Evolutionary conservation across 768 basidiomycete genomes (phyloP), one percentile per base, ranked within the genome.

Genomic region (Macrolepiota dolichaula): DNA sequence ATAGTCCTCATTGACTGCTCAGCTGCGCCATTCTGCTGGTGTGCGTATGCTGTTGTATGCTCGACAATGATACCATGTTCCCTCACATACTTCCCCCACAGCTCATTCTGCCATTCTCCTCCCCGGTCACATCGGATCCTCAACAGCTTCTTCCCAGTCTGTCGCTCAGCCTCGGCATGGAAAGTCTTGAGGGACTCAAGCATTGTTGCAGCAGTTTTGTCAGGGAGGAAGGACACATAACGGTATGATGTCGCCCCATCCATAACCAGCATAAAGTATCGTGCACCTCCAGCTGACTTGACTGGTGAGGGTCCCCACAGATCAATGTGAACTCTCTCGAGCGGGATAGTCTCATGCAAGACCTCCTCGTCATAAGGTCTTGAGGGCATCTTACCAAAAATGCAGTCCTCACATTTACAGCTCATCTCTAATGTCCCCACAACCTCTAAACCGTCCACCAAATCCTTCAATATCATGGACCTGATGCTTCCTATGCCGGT

Each of bases 401-500:
- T 64, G 57, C 74, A 74, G 51, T 69, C 67, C n/a, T 72, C 62
- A 46, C 71, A 73, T 11, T 52, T 4, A 0, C 68, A 63, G 0
- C 38, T n/a, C 13, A 50, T 36, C 0, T 58, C 49, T 9, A 64
- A 9, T 2, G 59, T 38, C 1, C 61, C 55, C 1, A 29, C 59
- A 19, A 72, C 55, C 0, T 63, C 32, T 2, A 75, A 29, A 1
- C 71, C 71, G 11, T 64, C 57, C 1, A 72, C 70, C 0, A 71
- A 40, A 0, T 53, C 44, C 53, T 60, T 64, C n/a, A 13, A 52
- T 3, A 55, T 32, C 63, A 70, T 60, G 0, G 55, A 38, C 3
- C 47, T 11, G 2, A 75, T 62, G 0, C 40, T 29, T 2, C 54
- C 42, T 0, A 65, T 58, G 0, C 61, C 59, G 0, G 64, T 59